Evolutionary conservation across 2,329 filamentous ascomycete species (phyloP).

Genomic region (Calonectria hongkongensis): DNA sequence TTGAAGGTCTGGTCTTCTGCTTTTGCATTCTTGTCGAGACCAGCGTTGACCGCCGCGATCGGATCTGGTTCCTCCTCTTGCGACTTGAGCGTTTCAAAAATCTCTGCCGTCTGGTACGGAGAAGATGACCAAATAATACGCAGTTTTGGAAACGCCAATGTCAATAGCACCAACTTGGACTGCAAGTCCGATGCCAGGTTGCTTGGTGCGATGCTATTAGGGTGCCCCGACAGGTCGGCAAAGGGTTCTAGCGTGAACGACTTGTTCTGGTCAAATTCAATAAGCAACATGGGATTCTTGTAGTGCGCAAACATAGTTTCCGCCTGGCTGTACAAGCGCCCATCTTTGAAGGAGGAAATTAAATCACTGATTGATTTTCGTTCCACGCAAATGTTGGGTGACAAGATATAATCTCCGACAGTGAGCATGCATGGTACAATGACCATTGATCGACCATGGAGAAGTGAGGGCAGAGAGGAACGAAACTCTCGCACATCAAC

Average conservation of each 20-base stretch:
- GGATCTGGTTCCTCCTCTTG: slow-evolving; percentile 94
- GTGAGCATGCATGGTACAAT: slow-evolving; percentile 97
- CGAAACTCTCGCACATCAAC: slow-evolving; percentile 98
- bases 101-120: slow-evolving; percentile 97
- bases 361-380: slow-evolving; percentile 95
- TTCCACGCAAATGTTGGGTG: slow-evolving; percentile 93
- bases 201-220: slow-evolving; percentile 77
- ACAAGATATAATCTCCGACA: slow-evolving; percentile 96
- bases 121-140: slow-evolving; percentile 95
- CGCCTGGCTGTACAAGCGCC: slow-evolving; percentile 91
- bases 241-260: slow-evolving; percentile 94
- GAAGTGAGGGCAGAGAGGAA: slow-evolving; percentile 90
- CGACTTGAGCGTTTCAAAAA: slow-evolving; percentile 94
- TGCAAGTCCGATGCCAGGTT: slow-evolving; percentile 84
- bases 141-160: slow-evolving; percentile 91
- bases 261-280: slow-evolving; percentile 98
- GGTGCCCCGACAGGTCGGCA: slow-evolving; percentile 78
- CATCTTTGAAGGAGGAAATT: slow-evolving; percentile 93
- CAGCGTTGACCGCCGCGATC: slow-evolving; percentile 87
- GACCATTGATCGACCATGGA: slow-evolving; percentile 91
- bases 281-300: slow-evolving; percentile 90
- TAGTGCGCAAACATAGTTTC: slow-evolving; percentile 98
- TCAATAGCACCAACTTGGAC: slow-evolving; percentile 92
- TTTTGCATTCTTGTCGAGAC: slow-evolving; percentile 75
- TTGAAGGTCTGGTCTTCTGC: slow-evolving; percentile 85